These are phyloP conservation scores for Candida ipomoeae DNA, from an alignment of 805 yeast species.

Conservation along the genomic window DNA sequence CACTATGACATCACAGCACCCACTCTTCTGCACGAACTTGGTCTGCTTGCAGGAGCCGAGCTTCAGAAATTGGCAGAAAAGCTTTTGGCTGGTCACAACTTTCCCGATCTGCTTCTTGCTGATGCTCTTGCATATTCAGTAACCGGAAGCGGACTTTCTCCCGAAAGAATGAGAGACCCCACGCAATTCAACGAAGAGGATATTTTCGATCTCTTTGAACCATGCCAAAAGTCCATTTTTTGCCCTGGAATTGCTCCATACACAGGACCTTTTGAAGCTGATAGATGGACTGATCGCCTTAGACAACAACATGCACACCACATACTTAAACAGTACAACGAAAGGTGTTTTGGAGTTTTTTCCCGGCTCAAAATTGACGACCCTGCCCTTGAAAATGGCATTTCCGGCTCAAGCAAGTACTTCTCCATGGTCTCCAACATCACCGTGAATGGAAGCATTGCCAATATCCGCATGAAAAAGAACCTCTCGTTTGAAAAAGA, in stretches of 20 bases:
- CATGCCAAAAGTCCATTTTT: background rate
- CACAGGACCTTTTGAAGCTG: background rate
- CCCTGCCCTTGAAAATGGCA: conserved; percentile 12
- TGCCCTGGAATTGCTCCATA: background rate
- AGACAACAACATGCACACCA: background rate
- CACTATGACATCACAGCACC: background rate
- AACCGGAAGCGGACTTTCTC: background rate
- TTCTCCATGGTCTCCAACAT: conserved; percentile 17
- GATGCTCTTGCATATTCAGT: background rate
- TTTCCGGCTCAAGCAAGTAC: conserved; percentile 28
- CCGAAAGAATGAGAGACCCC: background rate
- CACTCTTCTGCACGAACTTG: conserved; percentile 5
- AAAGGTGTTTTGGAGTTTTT: conserved; percentile 2
- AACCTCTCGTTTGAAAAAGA: background rate
- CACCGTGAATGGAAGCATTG: conserved; percentile 9
- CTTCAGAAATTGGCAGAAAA: background rate
- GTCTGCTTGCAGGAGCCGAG: background rate
- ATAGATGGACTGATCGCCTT: background rate
- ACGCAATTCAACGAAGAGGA: conserved; percentile 12
- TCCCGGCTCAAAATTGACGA: conserved; percentile 13
- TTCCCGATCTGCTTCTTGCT: background rate
- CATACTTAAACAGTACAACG: background rate
- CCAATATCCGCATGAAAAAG: background rate
- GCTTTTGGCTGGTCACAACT: background rate
- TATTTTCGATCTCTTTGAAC: conserved; percentile 12